Conservation (phyloP, 306 rosid species). For the Pyrus communis region DNA sequence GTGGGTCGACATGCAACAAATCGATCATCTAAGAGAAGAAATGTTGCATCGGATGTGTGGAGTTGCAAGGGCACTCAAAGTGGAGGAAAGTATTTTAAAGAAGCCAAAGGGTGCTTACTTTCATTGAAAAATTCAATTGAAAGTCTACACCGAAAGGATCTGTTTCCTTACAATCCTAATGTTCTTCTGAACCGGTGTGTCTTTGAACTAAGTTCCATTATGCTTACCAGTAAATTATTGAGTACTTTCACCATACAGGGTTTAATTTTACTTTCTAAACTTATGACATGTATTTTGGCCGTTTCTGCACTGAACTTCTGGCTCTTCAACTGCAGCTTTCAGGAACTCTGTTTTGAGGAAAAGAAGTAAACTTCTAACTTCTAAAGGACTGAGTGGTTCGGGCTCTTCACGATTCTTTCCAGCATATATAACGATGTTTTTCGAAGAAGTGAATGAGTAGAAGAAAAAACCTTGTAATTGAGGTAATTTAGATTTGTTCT, state of each 20-base stretch:
- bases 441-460: neutral
- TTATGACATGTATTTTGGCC: neutral
- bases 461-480: neutral
- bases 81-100: constrained; percentile 22
- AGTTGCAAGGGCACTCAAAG: constrained; percentile 6
- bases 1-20: constrained; percentile 19
- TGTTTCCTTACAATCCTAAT: constrained; percentile 74
- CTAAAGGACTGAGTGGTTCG: neutral
- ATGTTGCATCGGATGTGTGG: constrained; percentile 19
- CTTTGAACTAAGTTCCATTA: constrained; percentile 5
- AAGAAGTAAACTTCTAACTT: constrained; percentile 3
- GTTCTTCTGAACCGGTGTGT: constrained; percentile 57
- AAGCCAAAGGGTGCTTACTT: constrained; percentile 62
- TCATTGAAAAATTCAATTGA: constrained; percentile 60
- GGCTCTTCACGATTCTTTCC: neutral
- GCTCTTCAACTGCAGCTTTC: constrained; percentile 46
- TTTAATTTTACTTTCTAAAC: neutral
- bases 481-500: neutral
- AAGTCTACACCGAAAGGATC: constrained; percentile 64
- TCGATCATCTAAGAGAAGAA: constrained; percentile 60
- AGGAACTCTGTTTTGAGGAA: constrained; percentile 38
- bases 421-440: neutral
- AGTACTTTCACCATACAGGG: neutral
- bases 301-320: neutral
- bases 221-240: neutral